Percentiles rank a stretch among this genome's conserved stretches.
phyloP scores from a whole-genome alignment of 2,329 filamentous ascomycete genomes.

The Neospermospora avenae region DNA sequence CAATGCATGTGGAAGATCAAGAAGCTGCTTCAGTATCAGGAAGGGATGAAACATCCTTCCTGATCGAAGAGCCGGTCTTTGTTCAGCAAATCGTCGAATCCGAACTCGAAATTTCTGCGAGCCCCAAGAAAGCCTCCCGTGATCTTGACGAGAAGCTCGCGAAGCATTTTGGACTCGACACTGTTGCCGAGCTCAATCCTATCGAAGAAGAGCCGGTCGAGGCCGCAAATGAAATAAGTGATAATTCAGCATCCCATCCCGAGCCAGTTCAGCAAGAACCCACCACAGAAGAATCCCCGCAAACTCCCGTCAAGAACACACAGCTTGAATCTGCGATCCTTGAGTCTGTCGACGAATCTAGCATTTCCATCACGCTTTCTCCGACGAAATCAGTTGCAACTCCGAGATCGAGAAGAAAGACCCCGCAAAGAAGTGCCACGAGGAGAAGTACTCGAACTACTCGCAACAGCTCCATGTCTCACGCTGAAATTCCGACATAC shows the following conservation, averaged over 20 bases:
- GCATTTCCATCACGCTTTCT: not conserved
- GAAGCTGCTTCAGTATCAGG: not conserved
- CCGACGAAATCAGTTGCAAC: slow-evolving; percentile 9
- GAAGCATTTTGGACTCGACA: not conserved
- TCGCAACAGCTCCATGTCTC: slow-evolving; percentile 12
- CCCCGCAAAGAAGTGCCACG: slow-evolving; percentile 6
- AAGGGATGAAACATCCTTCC: not conserved
- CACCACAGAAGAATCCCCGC: not conserved
- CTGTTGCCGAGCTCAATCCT: not conserved
- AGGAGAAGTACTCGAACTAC: slow-evolving; percentile 17
- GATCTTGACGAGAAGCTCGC: not conserved
- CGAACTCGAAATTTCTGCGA: not conserved
- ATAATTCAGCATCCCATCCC: not conserved
- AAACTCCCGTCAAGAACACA: not conserved
- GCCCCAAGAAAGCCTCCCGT: not conserved
- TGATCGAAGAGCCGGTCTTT: not conserved
- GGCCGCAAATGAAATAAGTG: not conserved
- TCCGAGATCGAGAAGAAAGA: slow-evolving; percentile 14
- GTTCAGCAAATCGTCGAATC: not conserved
- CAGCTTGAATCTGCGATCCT: not conserved
- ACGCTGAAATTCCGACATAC: not conserved
- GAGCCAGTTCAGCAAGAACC: not conserved
- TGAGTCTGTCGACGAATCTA: not conserved
- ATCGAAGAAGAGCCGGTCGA: not conserved
- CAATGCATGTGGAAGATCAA: not conserved